Evolutionary conservation across 306 rosid genomes (phyloP).

Genomic region (Fragaria iinumae): DNA sequence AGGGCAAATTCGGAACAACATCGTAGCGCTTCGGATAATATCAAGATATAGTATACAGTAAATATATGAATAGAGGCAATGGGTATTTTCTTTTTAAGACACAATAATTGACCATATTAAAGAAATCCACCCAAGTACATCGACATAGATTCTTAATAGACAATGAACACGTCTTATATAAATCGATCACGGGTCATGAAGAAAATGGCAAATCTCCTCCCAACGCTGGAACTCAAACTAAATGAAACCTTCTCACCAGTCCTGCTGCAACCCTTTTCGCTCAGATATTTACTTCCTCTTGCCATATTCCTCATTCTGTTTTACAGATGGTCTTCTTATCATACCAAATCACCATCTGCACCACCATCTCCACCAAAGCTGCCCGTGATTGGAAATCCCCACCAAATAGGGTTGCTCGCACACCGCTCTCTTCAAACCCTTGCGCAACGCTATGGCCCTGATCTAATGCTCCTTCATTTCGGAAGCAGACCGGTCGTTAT

Average conservation of each 20-base stretch:
- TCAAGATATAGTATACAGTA: too few species aligned
- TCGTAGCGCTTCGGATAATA: too few species aligned
- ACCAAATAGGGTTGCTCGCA: constrained; percentile 39
- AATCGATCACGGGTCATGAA: too few species aligned
- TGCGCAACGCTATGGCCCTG: constrained; percentile 38
- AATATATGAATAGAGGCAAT: too few species aligned
- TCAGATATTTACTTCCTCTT: not conserved
- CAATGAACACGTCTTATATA: too few species aligned
- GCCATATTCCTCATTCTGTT: not conserved
- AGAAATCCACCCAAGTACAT: too few species aligned
- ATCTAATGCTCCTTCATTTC: constrained; percentile 47
- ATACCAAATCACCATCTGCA: constrained; percentile 20
- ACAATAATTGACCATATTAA: too few species aligned
- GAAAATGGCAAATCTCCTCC: not conserved
- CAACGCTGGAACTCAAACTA: not conserved
- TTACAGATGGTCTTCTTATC: constrained; percentile 26
- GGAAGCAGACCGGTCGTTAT: constrained; percentile 39
- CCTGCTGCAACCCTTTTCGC: not conserved
- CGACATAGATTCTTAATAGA: too few species aligned
- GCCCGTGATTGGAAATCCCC: constrained; percentile 50
- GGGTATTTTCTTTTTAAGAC: too few species aligned
- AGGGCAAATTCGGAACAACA: too few species aligned
- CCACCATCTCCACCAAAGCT: constrained; percentile 22
- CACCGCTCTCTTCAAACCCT: constrained; percentile 32
- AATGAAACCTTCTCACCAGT: not conserved